These are phyloP conservation scores for Haematococcus lacustris DNA, from an alignment of 139 green algal genomes.

Conservation along the genomic window DNA sequence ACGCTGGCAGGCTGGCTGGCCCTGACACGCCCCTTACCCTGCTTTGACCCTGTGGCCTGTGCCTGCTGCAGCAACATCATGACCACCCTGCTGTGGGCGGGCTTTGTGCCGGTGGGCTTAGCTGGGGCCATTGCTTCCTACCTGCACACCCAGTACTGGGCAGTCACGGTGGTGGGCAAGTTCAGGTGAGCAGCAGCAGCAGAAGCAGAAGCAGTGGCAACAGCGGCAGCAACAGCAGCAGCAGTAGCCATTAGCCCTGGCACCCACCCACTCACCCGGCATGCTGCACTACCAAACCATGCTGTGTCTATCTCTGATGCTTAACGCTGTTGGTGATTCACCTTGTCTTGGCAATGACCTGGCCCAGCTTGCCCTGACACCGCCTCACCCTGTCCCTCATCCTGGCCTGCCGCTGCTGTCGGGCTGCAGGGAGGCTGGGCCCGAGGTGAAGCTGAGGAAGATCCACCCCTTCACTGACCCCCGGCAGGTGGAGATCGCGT, in stretches of 20 bases:
- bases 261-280: not conserved
- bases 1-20: no score
- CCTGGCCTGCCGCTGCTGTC: not conserved
- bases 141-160: not conserved
- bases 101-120: not conserved
- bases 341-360: not conserved
- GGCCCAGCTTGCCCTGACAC: no score
- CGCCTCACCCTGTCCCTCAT: not conserved
- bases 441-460: constrained; percentile 13
- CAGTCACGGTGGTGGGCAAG: not conserved
- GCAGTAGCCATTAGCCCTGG: no score
- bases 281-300: not conserved
- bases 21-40: no score
- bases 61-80: not conserved
- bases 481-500: constrained; percentile 8
- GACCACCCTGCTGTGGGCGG: not conserved
- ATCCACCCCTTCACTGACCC: constrained; percentile 40
- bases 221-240: no score
- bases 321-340: not conserved
- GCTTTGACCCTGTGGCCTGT: no score
- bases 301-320: not conserved
- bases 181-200: not conserved
- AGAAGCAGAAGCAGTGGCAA: no score
- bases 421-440: constrained; percentile 10
- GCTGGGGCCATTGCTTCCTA: not conserved